These are phyloP conservation scores for Trifolium dubium DNA, from an alignment of 306 rosid genomes.

Conservation along the genomic window DNA sequence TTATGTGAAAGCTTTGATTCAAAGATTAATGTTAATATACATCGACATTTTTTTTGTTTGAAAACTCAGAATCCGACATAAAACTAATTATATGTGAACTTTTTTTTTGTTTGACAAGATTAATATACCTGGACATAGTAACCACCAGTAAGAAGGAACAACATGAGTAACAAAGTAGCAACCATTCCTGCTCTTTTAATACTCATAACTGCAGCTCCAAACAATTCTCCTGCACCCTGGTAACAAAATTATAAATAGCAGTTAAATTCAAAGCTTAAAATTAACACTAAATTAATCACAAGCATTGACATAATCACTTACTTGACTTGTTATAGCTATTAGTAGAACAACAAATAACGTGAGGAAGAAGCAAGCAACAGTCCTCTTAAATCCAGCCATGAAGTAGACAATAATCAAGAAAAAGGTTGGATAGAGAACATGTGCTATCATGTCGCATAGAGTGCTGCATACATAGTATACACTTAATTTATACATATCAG, in stretches of 20 bases:
- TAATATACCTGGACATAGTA: constrained; percentile 84
- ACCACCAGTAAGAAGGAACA: constrained; percentile 94
- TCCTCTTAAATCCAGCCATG: constrained; percentile 92
- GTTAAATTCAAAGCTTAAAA: constrained; percentile 31
- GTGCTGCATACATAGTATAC: constrained; percentile 93
- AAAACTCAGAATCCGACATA: too few species aligned
- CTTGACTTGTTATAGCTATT: constrained; percentile 92
- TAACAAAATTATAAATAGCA: background rate
- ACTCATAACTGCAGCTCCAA: constrained; percentile 91
- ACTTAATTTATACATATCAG: constrained; percentile 93
- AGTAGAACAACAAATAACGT: constrained; percentile 68
- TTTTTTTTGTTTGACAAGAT: too few species aligned
- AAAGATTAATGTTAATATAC: background rate
- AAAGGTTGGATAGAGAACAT: constrained; percentile 76
- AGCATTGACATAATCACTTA: constrained; percentile 42
- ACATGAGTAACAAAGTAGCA: constrained; percentile 85
- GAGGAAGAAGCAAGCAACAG: constrained; percentile 70
- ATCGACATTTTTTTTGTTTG: too few species aligned
- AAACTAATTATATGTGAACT: too few species aligned
- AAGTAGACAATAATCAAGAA: constrained; percentile 82
- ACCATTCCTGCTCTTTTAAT: constrained; percentile 78
- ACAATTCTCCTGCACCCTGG: constrained; percentile 92
- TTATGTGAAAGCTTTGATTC: background rate
- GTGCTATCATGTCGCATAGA: constrained; percentile 90
- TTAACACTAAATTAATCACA: background rate